These are phyloP conservation scores for Suhomyces tanzawaensis DNA, from an alignment of 805 yeast species.

Conservation along the genomic window DNA sequence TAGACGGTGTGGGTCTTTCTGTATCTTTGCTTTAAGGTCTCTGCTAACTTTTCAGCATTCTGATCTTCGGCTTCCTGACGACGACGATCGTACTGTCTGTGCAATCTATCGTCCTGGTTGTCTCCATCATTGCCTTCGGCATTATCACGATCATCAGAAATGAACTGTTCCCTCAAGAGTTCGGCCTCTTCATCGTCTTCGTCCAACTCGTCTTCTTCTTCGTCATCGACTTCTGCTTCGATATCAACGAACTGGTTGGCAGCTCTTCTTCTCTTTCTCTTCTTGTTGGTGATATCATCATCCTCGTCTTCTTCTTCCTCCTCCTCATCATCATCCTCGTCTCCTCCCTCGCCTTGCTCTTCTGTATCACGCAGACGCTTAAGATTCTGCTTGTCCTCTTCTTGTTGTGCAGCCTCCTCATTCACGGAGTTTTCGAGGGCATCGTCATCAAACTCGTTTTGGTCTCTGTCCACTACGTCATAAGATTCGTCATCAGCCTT, in stretches of 20 bases:
- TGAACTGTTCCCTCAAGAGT: constrained; percentile 74
- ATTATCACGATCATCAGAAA: constrained; percentile 65
- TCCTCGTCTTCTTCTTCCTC: constrained; percentile 52
- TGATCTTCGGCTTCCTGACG: constrained; percentile 85
- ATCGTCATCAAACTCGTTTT: constrained; percentile 10
- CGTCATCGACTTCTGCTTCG: constrained; percentile 98
- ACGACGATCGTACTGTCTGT: constrained; percentile 86
- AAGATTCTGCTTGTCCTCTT: constrained; percentile 4
- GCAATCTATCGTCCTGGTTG: constrained; percentile 68
- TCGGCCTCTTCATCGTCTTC: constrained; percentile 91
- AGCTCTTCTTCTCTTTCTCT: constrained; percentile 45
- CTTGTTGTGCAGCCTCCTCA: constrained; percentile 1
- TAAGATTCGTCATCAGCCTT: constrained; percentile 4
- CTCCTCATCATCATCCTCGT: constrained; percentile 39
- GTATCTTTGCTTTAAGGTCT: constrained; percentile 85
- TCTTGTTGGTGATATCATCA: constrained; percentile 50
- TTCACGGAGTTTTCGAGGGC: constrained; percentile 8
- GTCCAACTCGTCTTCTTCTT: constrained; percentile 89
- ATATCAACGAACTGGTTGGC: constrained; percentile 93
- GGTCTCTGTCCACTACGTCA: constrained; percentile 14
- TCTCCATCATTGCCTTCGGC: constrained; percentile 29
- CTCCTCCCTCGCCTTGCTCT: constrained; percentile 17
- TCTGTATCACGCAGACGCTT: constrained; percentile 4
- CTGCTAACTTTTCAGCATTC: constrained; percentile 93
- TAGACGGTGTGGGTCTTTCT: constrained; percentile 83